phyloP scores from a whole-genome alignment of 2,329 filamentous ascomycete species.

The Trichoderma harzianum region DNA sequence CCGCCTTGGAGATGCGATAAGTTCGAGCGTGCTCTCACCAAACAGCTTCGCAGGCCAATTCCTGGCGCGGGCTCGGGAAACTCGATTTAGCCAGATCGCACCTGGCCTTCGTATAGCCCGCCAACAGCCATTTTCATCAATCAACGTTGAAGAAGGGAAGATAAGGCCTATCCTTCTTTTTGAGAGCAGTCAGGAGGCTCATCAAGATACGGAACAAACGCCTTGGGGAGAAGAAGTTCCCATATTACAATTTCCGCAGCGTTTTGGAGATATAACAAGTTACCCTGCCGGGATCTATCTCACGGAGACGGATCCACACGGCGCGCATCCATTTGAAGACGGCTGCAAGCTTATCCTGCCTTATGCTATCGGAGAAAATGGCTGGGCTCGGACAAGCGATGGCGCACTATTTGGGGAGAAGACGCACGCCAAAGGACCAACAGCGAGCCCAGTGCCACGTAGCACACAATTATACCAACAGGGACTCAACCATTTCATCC shows the following conservation, averaged over 20 bases:
- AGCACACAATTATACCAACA: conserved; percentile 6
- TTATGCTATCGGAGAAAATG: not conserved
- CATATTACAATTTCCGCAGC: not conserved
- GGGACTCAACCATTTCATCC: conserved; percentile 9
- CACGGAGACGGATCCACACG: not conserved
- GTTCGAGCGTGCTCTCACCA: not conserved
- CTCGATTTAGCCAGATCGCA: not conserved
- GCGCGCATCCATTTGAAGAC: conserved; percentile 8
- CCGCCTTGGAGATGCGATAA: not conserved
- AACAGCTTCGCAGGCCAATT: conserved; percentile 6
- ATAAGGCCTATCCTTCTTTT: not conserved
- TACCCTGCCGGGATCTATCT: conserved; percentile 2
- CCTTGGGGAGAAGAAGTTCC: conserved; percentile 2
- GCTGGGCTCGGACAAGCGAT: conserved; percentile 13
- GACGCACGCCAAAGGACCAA: not conserved
- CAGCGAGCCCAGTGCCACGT: not conserved
- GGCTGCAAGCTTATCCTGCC: conserved; percentile 12
- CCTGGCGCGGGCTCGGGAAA: not conserved
- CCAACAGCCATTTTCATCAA: conserved; percentile 2
- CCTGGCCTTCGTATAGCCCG: conserved; percentile 11
- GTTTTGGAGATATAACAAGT: not conserved
- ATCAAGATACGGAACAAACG: not conserved
- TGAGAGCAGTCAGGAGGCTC: conserved; percentile 7
- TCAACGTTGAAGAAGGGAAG: not conserved
- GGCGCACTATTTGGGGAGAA: conserved; percentile 8